Evolutionary conservation across 345 rosid species (phyloP).

Genomic region (Populus euphratica): DNA sequence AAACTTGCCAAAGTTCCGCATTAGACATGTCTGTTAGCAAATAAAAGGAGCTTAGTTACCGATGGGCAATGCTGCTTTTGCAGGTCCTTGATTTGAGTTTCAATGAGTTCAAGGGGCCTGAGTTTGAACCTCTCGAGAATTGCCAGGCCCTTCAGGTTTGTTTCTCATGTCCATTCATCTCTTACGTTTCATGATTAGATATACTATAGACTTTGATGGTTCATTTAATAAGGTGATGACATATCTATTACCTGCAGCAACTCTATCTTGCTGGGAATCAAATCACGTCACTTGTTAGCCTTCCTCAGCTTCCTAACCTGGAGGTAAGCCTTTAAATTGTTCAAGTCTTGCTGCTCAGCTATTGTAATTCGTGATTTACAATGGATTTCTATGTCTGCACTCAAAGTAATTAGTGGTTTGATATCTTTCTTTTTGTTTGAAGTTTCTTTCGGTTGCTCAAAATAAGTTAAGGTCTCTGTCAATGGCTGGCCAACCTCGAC

Average conservation of each 20-base stretch:
- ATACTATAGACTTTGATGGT: conserved; percentile 6
- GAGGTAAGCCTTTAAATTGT: conserved; percentile 55
- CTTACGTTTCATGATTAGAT: neutral
- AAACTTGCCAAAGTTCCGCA: neutral
- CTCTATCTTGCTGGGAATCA: conserved; percentile 98
- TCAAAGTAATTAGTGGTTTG: conserved; percentile 5
- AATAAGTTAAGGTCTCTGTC: conserved; percentile 89
- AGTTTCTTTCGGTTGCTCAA: conserved; percentile 98
- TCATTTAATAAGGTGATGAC: conserved; percentile 18
- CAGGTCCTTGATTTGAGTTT: conserved; percentile 98
- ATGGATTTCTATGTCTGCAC: neutral
- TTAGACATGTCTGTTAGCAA: neutral
- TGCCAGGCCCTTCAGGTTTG: conserved; percentile 89
- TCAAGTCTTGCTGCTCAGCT: conserved; percentile 2
- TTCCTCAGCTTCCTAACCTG: conserved; percentile 93
- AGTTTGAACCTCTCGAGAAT: conserved; percentile 91
- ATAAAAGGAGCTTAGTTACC: neutral
- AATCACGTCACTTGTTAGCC: conserved; percentile 84
- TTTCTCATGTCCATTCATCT: conserved; percentile 20
- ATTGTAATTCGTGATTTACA: neutral
- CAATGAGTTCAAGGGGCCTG: conserved; percentile 99
- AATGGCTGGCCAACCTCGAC: conserved; percentile 97
- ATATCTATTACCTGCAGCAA: conserved; percentile 58
- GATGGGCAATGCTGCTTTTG: conserved; percentile 17
- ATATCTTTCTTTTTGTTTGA: conserved; percentile 16